phyloP scores from a whole-genome alignment of 2,329 filamentous ascomycete genomes.

The Aspergillus sp. region DNA sequence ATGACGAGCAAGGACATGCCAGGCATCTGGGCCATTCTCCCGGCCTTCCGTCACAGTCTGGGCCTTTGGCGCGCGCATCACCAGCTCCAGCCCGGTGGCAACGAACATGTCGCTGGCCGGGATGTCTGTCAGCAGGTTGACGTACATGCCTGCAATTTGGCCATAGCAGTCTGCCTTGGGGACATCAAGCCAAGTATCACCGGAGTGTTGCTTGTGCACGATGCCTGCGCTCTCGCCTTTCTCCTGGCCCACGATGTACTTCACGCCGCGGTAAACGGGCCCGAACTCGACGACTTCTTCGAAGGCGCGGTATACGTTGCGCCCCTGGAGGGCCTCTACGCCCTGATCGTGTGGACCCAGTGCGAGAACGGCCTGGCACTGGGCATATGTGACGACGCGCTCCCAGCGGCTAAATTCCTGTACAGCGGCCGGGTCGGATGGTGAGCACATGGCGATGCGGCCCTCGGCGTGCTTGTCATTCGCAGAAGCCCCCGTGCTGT shows the following conservation, averaged over 20 bases:
- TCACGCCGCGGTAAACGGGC: neutral
- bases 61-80: constrained; percentile 22
- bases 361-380: neutral
- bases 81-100: constrained; percentile 26
- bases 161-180: neutral
- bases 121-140: neutral
- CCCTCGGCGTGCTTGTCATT: constrained; percentile 22
- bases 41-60: neutral
- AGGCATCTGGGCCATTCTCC: constrained; percentile 13
- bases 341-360: neutral
- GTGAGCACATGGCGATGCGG: constrained; percentile 22
- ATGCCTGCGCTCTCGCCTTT: neutral
- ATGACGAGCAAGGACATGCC: constrained; percentile 26
- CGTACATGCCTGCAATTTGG: neutral
- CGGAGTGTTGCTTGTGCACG: neutral
- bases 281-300: constrained; percentile 13
- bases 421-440: constrained; percentile 18
- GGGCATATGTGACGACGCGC: constrained; percentile 26
- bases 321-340: constrained; percentile 18
- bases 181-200: constrained; percentile 1
- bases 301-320: constrained; percentile 19
- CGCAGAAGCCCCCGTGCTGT: constrained; percentile 7
- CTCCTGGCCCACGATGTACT: neutral
- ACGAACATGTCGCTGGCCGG: constrained; percentile 26
- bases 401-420: constrained; percentile 29